Percentiles rank a stretch among this genome's conserved stretches.
Conservation (phyloP, 352 stramenopile genomes). For the Phytophthora podocarpi region DNA sequence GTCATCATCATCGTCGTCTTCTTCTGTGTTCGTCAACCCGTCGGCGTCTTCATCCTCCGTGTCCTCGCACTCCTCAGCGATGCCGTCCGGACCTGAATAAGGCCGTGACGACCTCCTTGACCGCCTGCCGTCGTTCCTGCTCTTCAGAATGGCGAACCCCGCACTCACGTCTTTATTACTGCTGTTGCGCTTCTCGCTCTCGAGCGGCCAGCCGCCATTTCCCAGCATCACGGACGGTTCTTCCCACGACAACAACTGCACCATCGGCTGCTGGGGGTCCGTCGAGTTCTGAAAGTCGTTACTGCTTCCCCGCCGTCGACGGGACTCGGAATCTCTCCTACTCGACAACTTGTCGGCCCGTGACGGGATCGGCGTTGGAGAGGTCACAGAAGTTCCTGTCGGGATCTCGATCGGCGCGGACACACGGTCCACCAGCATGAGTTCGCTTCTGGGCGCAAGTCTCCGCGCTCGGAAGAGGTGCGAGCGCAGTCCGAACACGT, state of each 20-base stretch:
- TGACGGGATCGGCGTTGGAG: conserved; percentile 18
- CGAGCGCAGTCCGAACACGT: conserved; percentile 42
- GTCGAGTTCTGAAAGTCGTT: conserved; percentile 25
- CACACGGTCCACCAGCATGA: conserved; percentile 40
- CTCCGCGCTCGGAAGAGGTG: conserved; percentile 39
- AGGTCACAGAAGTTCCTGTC: conserved; percentile 15
- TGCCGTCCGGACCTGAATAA: conserved; percentile 27
- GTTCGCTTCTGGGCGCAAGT: conserved; percentile 20
- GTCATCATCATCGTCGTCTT: conserved; percentile 52
- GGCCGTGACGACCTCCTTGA: conserved; percentile 11
- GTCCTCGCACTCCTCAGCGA: conserved; percentile 43
- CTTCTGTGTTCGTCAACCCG: conserved; percentile 36
- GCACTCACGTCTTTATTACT: neutral
- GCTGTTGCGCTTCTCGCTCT: conserved; percentile 33
- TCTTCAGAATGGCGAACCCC: neutral
- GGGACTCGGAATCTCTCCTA: conserved; percentile 26
- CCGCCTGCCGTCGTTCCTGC: conserved; percentile 10
- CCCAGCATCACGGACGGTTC: conserved; percentile 58
- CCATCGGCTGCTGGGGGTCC: conserved; percentile 24
- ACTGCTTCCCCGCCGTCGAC: conserved; percentile 15
- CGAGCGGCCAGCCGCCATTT: conserved; percentile 25
- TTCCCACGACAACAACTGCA: conserved; percentile 69
- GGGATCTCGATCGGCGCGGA: conserved; percentile 76
- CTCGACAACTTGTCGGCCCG: conserved; percentile 15
- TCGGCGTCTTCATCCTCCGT: conserved; percentile 50